phyloP scores from a whole-genome alignment of 2,329 filamentous ascomycete species.

The Didymella exigua region DNA sequence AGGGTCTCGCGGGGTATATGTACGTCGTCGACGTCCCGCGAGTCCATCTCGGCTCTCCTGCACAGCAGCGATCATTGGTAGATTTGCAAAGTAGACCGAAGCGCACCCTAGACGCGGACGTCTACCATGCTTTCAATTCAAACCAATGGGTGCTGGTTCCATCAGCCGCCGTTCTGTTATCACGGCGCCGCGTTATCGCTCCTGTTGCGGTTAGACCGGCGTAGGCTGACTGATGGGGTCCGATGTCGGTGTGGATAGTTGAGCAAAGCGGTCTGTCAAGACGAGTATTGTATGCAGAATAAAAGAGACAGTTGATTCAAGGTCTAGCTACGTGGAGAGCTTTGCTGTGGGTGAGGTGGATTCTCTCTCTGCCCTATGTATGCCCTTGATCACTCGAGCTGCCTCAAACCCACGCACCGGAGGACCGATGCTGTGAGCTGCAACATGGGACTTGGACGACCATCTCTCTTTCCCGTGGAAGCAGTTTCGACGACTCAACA shows the following conservation, averaged over 20 bases:
- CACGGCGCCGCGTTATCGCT: not conserved
- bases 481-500: too few relatives aligned
- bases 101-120: not conserved
- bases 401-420: not conserved
- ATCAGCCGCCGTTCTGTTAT: slow-evolving; percentile 4
- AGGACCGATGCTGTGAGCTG: not conserved
- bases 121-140: slow-evolving; percentile 16
- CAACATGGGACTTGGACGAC: not conserved
- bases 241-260: not conserved
- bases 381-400: not conserved
- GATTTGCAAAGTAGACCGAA: not conserved
- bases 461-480: too few relatives aligned
- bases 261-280: too few relatives aligned
- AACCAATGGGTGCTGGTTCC: slow-evolving; percentile 9
- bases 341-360: too few relatives aligned
- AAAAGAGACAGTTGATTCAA: too few relatives aligned
- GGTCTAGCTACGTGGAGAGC: too few relatives aligned
- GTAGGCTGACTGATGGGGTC: not conserved
- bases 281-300: too few relatives aligned
- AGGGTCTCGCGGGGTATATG: slow-evolving; percentile 13
- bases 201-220: slow-evolving; percentile 3
- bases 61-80: slow-evolving; percentile 2
- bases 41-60: slow-evolving; percentile 2
- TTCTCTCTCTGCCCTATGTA: too few relatives aligned
- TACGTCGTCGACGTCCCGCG: not conserved